phyloP scores from a whole-genome alignment of 2,329 filamentous ascomycete genomes.

The Dothiorella sarmentorum region DNA sequence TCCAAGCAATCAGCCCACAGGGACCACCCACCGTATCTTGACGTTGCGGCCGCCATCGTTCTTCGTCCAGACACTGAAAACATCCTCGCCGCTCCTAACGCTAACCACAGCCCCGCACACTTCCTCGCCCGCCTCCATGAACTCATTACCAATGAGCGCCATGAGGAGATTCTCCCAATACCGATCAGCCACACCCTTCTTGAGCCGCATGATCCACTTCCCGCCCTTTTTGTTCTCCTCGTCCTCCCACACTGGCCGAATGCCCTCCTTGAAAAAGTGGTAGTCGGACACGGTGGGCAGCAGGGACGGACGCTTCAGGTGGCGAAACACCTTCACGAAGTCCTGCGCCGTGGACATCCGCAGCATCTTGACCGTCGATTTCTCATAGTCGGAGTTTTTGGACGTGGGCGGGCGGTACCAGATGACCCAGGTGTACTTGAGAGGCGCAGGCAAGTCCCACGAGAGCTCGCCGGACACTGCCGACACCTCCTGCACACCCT shows the following conservation, averaged over 20 bases:
- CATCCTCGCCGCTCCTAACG: conserved; percentile 92
- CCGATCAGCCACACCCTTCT: conserved; percentile 94
- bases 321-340: conserved; percentile 84
- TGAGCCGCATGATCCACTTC: conserved; percentile 95
- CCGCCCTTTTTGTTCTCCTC: conserved; percentile 94
- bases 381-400: conserved; percentile 97
- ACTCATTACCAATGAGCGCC: conserved; percentile 90
- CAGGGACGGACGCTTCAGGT: conserved; percentile 83
- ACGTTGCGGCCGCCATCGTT: conserved; percentile 90
- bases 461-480: conserved; percentile 41
- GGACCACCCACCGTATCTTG: conserved; percentile 75
- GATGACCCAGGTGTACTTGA: conserved; percentile 90
- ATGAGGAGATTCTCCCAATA: conserved; percentile 96
- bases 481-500: conserved; percentile 25
- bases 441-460: conserved; percentile 46
- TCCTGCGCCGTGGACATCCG: conserved; percentile 79
- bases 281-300: conserved; percentile 94
- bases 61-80: conserved; percentile 95
- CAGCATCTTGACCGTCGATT: conserved; percentile 85
- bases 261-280: conserved; percentile 95
- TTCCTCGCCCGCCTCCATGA: conserved; percentile 86
- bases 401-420: conserved; percentile 97
- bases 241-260: conserved; percentile 97
- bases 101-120: conserved; percentile 93
- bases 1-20: not conserved